Evolutionary conservation across 78 protist genomes (phyloP).

Genomic region (Neovahlkampfia damariscottae): DNA sequence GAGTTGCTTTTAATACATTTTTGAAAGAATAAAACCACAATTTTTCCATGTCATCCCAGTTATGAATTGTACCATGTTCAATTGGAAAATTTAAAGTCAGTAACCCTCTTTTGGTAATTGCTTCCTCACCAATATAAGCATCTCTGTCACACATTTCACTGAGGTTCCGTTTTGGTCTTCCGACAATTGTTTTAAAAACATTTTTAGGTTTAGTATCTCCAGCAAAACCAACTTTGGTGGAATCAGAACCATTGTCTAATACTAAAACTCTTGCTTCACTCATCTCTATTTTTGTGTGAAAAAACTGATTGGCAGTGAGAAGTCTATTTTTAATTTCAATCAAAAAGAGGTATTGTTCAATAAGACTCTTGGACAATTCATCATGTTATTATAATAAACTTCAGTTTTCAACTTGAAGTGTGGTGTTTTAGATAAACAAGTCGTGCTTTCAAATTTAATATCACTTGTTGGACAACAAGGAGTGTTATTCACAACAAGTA

Average conservation of each 20-base stretch:
- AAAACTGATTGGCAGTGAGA: too few relatives aligned
- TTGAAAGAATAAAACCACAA: slow-evolving; percentile 92
- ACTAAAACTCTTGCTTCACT: not conserved
- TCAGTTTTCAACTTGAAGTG: too few relatives aligned
- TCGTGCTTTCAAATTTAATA: too few relatives aligned
- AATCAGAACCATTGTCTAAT: not conserved
- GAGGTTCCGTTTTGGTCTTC: slow-evolving; percentile 75
- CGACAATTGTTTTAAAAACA: slow-evolving; percentile 36
- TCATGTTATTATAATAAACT: too few relatives aligned
- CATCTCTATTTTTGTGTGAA: too few relatives aligned
- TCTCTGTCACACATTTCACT: slow-evolving; percentile 72
- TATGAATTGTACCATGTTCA: slow-evolving; percentile 82
- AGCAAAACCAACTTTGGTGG: slow-evolving; percentile 52
- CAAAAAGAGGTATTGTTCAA: too few relatives aligned
- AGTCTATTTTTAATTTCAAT: too few relatives aligned
- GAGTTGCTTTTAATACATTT: not conserved
- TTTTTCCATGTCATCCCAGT: slow-evolving; percentile 97
- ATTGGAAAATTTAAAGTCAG: slow-evolving; percentile 70
- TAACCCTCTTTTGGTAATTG: slow-evolving; percentile 46
- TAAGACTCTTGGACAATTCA: too few relatives aligned
- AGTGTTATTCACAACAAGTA: too few relatives aligned
- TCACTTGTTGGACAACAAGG: too few relatives aligned
- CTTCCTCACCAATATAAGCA: slow-evolving; percentile 90
- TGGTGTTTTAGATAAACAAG: too few relatives aligned
- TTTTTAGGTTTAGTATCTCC: slow-evolving; percentile 88